phyloP scores from a whole-genome alignment of 2,329 filamentous ascomycete genomes.

The Apiospora kogelbergensis region DNA sequence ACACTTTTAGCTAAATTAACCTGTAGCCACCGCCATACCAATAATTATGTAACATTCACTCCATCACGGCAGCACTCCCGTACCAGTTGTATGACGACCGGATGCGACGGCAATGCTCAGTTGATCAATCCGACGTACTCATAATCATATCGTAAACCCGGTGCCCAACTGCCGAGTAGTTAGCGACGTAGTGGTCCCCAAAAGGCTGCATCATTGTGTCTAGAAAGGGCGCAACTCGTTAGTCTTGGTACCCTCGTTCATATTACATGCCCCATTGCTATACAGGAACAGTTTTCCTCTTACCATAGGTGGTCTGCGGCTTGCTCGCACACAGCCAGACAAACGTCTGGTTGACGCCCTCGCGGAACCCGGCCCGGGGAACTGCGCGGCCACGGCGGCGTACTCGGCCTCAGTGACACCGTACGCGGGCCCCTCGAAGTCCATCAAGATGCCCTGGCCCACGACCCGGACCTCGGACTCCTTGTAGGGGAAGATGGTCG shows the following conservation, averaged over 20 bases:
- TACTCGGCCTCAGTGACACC: conserved; percentile 35
- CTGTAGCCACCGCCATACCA: too few species aligned
- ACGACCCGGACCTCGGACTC: conserved; percentile 39
- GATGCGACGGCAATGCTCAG: too few species aligned
- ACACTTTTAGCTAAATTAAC: too few species aligned
- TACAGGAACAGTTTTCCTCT: neutral
- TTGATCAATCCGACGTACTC: neutral
- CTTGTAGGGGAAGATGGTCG: conserved; percentile 40
- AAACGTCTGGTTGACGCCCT: conserved; percentile 36
- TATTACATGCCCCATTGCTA: neutral
- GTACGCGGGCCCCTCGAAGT: conserved; percentile 35
- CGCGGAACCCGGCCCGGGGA: conserved; percentile 33
- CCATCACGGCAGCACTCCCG: too few species aligned
- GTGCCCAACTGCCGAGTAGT: conserved; percentile 13
- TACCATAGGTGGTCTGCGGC: conserved; percentile 36
- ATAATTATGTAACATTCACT: too few species aligned
- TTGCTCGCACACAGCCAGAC: conserved; percentile 40
- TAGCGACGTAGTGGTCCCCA: conserved; percentile 15
- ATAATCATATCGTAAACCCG: conserved; percentile 12
- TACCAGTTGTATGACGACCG: too few species aligned
- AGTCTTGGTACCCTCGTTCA: neutral
- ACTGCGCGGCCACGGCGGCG: conserved; percentile 30
- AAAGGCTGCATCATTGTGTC: conserved; percentile 20
- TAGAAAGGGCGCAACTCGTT: neutral
- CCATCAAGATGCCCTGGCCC: conserved; percentile 34